A percentile compares a stretch with the other conserved stretches of the same genome.
phyloP scores from a whole-genome alignment of 1,284 basidiomycete species.

The Ceratobasidium sp. region DNA sequence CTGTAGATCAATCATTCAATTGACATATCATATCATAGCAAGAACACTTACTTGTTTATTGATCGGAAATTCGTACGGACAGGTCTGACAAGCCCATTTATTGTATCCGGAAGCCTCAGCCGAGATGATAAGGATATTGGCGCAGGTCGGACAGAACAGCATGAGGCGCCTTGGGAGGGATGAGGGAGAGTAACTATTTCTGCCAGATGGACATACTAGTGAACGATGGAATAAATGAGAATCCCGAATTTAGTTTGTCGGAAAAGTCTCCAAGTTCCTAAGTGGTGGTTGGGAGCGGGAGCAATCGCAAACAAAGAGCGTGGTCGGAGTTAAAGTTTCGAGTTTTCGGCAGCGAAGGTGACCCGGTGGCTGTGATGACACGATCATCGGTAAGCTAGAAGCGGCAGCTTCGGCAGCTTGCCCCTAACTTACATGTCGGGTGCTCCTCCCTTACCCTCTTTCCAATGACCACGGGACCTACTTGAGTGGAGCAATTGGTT shows the following conservation, averaged over 20 bases:
- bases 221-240: too few relatives aligned
- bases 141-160: conserved; percentile 96
- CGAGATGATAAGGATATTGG: conserved; percentile 87
- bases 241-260: too few relatives aligned
- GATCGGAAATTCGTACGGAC: conserved; percentile 95
- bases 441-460: not conserved
- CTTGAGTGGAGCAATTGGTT: not conserved
- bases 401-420: not conserved
- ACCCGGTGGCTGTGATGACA: not conserved
- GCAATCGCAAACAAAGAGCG: not conserved
- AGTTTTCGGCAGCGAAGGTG: not conserved
- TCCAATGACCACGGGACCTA: conserved; percentile 14
- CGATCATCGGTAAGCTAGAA: too few relatives aligned
- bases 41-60: conserved; percentile 64
- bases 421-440: not conserved
- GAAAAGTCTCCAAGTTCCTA: not conserved
- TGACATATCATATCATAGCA: not conserved
- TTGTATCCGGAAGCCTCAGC: conserved; percentile 70
- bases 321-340: not conserved
- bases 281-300: not conserved
- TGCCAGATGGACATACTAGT: too few relatives aligned
- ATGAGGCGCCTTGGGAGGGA: too few relatives aligned
- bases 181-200: too few relatives aligned
- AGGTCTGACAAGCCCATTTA: conserved; percentile 94
- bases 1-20: conserved; percentile 50